These are phyloP conservation scores for Calonectria naviculata DNA, from an alignment of 2,329 filamentous ascomycete species.

Conservation along the genomic window DNA sequence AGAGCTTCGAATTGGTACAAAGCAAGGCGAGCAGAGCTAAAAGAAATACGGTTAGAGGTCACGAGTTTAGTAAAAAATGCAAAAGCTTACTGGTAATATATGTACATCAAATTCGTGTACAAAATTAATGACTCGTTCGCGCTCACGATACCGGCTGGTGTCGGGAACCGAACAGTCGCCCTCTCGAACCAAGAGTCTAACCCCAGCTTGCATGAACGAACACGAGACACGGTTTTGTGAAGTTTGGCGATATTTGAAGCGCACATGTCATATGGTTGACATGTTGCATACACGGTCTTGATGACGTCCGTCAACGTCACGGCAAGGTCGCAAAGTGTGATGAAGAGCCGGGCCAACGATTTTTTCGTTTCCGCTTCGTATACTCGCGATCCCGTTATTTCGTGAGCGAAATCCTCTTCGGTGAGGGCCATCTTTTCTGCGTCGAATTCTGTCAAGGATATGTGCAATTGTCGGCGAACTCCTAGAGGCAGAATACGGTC, in stretches of 20 bases:
- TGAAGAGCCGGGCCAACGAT: conserved; percentile 19
- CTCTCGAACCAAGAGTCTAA: conserved; percentile 18
- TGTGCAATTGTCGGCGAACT: conserved; percentile 24
- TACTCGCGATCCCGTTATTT: conserved; percentile 17
- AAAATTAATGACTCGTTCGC: conserved; percentile 14
- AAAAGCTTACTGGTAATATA: conserved; percentile 27
- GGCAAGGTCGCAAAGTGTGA: conserved; percentile 24
- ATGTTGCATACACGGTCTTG: conserved; percentile 20
- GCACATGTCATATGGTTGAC: not conserved
- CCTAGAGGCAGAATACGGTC: conserved; percentile 27
- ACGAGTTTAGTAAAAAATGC: fast-evolving
- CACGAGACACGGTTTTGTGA: not conserved
- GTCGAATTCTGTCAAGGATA: conserved; percentile 14
- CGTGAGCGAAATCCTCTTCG: conserved; percentile 17
- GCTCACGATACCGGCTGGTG: conserved; percentile 8
- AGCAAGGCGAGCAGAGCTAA: conserved; percentile 24
- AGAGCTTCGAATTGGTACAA: conserved; percentile 26
- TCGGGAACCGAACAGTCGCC: conserved; percentile 14
- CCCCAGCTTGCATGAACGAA: conserved; percentile 8
- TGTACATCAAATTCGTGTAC: conserved; percentile 27
- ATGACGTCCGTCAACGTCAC: conserved; percentile 26
- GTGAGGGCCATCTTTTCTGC: not conserved
- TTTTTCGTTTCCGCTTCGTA: conserved; percentile 19
- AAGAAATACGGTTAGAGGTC: not conserved
- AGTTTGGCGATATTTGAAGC: not conserved